Evolutionary conservation across 257 asterid species (phyloP).

Genomic region (Euphrasia confusa): DNA sequence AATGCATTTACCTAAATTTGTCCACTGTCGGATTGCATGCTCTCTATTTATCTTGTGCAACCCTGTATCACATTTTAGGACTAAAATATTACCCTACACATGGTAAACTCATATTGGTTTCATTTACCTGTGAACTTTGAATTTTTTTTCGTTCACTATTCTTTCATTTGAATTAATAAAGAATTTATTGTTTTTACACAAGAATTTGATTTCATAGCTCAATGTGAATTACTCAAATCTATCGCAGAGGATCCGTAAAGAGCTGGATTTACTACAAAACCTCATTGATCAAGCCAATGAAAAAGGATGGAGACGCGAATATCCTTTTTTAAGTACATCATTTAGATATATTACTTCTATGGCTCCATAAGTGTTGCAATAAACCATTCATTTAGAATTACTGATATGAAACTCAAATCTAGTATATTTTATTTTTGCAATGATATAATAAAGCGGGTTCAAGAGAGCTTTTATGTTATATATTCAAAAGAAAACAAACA

Average conservation of each 20-base stretch:
- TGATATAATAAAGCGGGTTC: background rate
- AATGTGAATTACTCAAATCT: constrained; percentile 20
- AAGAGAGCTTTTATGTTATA: background rate
- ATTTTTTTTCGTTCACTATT: background rate
- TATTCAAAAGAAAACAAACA: background rate
- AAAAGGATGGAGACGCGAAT: constrained; percentile 82
- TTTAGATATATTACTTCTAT: constrained; percentile 3
- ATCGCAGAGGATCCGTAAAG: constrained; percentile 64
- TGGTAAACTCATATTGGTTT: background rate
- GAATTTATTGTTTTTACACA: background rate
- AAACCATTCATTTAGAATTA: background rate
- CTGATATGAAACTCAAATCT: background rate
- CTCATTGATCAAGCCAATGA: constrained; percentile 62
- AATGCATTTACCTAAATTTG: background rate
- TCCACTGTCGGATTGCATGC: constrained; percentile 5
- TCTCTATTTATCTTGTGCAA: background rate
- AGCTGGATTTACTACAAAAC: constrained; percentile 42
- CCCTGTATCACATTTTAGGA: background rate
- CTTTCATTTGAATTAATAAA: constrained; percentile 8
- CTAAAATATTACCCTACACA: background rate
- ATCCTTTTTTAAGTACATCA: constrained; percentile 52
- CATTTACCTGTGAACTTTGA: background rate
- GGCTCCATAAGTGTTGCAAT: constrained; percentile 2
- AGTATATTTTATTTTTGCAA: constrained; percentile 4
- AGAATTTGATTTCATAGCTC: constrained; percentile 13